Percentiles rank a stretch among this genome's conserved stretches.
These are phyloP conservation scores for Fusarium sp. DNA, from an alignment of 2,329 filamentous ascomycete species.

Conservation along the genomic window DNA sequence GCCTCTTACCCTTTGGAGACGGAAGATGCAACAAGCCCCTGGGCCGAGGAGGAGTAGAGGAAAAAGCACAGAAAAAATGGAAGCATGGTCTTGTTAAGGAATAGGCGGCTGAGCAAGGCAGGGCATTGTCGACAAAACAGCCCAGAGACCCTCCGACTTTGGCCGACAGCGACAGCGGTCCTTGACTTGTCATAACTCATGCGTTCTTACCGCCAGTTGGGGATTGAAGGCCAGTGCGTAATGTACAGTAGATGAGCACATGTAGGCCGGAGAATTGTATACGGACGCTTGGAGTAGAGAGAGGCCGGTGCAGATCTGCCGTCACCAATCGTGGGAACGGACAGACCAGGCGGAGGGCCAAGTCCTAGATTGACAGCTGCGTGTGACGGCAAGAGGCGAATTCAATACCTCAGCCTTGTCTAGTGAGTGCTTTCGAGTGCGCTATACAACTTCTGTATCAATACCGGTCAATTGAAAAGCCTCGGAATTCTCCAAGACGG, in stretches of 20 bases:
- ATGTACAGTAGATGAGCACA: not conserved
- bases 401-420: not conserved
- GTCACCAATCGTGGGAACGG: not conserved
- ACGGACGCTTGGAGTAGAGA: conserved; percentile 21
- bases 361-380: conserved; percentile 10
- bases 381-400: not conserved
- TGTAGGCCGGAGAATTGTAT: conserved; percentile 22
- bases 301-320: conserved; percentile 33
- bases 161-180: conserved; percentile 32
- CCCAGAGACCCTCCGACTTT: conserved; percentile 38
- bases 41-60: not conserved
- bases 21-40: conserved; percentile 7
- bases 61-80: not conserved
- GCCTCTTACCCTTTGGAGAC: conserved; percentile 20
- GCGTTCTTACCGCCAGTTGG: conserved; percentile 29
- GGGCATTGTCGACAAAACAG: conserved; percentile 7
- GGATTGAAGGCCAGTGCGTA: not conserved
- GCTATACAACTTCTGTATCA: not conserved
- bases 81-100: conserved; percentile 13
- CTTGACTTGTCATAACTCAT: conserved; percentile 21
- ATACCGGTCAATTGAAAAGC: not conserved
- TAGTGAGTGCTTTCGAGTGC: not conserved
- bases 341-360: conserved; percentile 20
- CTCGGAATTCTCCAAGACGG: not conserved
- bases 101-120: conserved; percentile 4